phyloP scores from a whole-genome alignment of 352 stramenopile species.

The Phytophthora kernoviae region DNA sequence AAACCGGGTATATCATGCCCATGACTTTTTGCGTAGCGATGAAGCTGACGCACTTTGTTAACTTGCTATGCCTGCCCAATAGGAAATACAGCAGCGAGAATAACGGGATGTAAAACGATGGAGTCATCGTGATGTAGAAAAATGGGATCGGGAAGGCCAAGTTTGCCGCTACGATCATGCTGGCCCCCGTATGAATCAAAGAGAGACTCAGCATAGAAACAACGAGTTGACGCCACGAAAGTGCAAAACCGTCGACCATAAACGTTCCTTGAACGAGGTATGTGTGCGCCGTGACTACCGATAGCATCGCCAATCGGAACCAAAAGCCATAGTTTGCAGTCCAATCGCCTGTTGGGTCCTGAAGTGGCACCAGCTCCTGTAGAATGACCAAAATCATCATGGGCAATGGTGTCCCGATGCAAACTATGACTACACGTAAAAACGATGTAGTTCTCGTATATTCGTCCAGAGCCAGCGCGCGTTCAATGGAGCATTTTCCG shows the following conservation, averaged over 20 bases:
- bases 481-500: conserved; percentile 27
- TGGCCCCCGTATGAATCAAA: conserved; percentile 4
- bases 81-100: conserved; percentile 9
- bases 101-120: conserved; percentile 16
- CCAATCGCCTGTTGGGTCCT: conserved; percentile 17
- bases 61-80: neutral
- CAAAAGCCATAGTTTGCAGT: conserved; percentile 25
- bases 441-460: conserved; percentile 18
- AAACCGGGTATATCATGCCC: conserved; percentile 22
- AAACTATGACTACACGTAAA: conserved; percentile 12
- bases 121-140: conserved; percentile 27
- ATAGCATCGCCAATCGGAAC: conserved; percentile 14
- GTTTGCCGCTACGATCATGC: conserved; percentile 2
- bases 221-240: conserved; percentile 6
- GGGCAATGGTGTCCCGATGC: conserved; percentile 14
- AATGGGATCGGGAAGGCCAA: conserved; percentile 25
- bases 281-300: neutral
- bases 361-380: conserved; percentile 20
- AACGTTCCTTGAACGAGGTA: conserved; percentile 19
- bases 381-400: conserved; percentile 10
- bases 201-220: conserved; percentile 1
- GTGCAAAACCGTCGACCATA: conserved; percentile 11
- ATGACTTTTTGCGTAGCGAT: conserved; percentile 14
- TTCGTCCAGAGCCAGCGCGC: conserved; percentile 7
- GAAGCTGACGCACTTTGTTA: conserved; percentile 1